Evolutionary conservation across 2,329 filamentous ascomycete genomes (phyloP).

Genomic region (Periconia digitata): DNA sequence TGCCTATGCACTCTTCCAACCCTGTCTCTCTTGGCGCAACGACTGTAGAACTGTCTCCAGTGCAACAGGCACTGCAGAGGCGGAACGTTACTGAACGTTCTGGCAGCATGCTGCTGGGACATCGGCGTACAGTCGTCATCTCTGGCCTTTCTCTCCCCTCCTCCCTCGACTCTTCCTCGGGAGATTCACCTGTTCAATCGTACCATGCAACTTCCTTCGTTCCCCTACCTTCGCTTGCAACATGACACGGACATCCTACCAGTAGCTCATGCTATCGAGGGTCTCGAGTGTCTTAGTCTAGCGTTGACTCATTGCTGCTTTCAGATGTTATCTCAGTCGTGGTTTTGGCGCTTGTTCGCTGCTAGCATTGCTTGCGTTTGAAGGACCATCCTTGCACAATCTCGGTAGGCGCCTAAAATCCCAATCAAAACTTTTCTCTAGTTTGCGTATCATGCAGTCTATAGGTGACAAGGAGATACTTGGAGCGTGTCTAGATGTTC

Average conservation of each 20-base stretch:
- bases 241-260: background rate
- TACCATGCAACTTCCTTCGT: background rate
- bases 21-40: background rate
- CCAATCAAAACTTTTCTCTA: background rate
- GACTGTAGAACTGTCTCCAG: background rate
- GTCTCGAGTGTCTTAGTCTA: background rate
- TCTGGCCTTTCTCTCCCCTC: background rate
- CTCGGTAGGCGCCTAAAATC: background rate
- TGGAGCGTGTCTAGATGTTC: too few relatives aligned
- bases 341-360: conserved; percentile 1
- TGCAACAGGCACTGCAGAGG: background rate
- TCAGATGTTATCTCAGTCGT: background rate
- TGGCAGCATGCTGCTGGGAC: background rate
- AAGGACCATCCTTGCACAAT: background rate
- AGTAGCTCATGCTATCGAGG: background rate
- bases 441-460: background rate
- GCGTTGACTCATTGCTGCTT: background rate
- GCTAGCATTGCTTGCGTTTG: conserved; percentile 14
- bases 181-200: background rate
- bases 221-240: background rate
- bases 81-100: background rate
- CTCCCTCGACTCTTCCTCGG: background rate
- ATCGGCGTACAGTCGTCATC: background rate
- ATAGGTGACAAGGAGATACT: too few relatives aligned
- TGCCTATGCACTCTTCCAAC: background rate